A percentile compares a stretch with the other conserved stretches of the same genome.
Conservation (phyloP, 306 rosid genomes). For the Prunus salicina region DNA sequence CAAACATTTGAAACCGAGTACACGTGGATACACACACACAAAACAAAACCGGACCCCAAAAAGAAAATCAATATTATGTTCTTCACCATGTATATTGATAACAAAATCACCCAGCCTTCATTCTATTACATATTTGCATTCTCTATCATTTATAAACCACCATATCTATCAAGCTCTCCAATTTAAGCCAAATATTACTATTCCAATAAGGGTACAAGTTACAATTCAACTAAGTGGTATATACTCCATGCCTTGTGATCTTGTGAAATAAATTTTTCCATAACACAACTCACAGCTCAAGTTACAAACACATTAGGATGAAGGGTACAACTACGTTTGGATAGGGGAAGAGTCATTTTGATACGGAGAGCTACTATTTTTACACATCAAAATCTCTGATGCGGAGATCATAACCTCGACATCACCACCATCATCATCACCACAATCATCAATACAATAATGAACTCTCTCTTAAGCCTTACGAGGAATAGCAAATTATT, state of each 20-base stretch:
- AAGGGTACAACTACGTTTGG: neutral
- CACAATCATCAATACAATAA: neutral
- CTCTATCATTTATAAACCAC: neutral
- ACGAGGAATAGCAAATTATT: neutral
- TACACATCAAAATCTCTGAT: neutral
- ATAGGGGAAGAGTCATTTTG: neutral
- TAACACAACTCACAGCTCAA: too few species aligned
- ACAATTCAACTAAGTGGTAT: too few species aligned
- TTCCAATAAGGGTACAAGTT: neutral
- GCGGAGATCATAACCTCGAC: constrained; percentile 1
- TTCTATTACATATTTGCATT: neutral
- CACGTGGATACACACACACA: neutral
- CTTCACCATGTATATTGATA: neutral
- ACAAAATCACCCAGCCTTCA: neutral
- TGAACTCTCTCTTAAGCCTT: neutral
- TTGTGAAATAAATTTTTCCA: too few species aligned
- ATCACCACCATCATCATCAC: neutral
- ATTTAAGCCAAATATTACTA: neutral
- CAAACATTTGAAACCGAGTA: neutral
- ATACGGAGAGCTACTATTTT: neutral
- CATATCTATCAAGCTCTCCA: neutral
- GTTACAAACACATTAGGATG: neutral
- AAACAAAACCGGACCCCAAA: neutral
- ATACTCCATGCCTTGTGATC: neutral
- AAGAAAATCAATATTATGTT: neutral